These are phyloP conservation scores for Pseudocercospora pini-densiflorae DNA, from an alignment of 2,329 filamentous ascomycete genomes.

Conservation along the genomic window DNA sequence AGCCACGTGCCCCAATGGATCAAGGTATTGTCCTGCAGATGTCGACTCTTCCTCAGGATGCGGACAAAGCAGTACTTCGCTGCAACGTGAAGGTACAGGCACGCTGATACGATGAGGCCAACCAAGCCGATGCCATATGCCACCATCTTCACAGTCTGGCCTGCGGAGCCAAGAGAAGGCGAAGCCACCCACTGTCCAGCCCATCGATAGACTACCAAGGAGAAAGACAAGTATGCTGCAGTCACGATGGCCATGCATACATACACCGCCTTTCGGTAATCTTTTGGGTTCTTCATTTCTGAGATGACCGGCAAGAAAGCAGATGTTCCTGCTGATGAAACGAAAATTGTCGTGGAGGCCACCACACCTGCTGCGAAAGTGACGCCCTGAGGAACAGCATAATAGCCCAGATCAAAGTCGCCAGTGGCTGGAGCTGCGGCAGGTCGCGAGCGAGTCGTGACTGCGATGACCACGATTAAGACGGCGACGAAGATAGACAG, in stretches of 20 bases:
- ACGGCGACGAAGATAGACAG: constrained; percentile 60
- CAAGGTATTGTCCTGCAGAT: constrained; percentile 57
- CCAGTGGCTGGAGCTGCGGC: constrained; percentile 65
- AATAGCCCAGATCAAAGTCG: constrained; percentile 63
- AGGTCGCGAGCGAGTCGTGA: constrained; percentile 61
- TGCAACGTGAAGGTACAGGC: constrained; percentile 55
- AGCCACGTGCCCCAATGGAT: constrained; percentile 60
- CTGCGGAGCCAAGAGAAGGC: constrained; percentile 65
- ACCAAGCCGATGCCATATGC: constrained; percentile 63
- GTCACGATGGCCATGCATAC: constrained; percentile 63
- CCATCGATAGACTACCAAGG: constrained; percentile 64
- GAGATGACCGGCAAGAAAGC: constrained; percentile 68
- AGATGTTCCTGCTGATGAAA: constrained; percentile 61
- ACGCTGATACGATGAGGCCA: constrained; percentile 57
- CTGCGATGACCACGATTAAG: constrained; percentile 52
- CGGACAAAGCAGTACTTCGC: constrained; percentile 63
- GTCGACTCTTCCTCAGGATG: constrained; percentile 55
- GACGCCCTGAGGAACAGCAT: constrained; percentile 57
- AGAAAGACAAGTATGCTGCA: constrained; percentile 62
- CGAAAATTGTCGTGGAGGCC: constrained; percentile 63
- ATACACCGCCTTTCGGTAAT: constrained; percentile 65
- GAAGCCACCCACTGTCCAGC: constrained; percentile 67
- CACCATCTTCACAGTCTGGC: constrained; percentile 63
- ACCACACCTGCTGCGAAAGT: constrained; percentile 64
- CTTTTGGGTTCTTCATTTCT: constrained; percentile 63